These are phyloP conservation scores for Immersiella caudata DNA, from an alignment of 495 filamentous ascomycete species.

Conservation along the genomic window DNA sequence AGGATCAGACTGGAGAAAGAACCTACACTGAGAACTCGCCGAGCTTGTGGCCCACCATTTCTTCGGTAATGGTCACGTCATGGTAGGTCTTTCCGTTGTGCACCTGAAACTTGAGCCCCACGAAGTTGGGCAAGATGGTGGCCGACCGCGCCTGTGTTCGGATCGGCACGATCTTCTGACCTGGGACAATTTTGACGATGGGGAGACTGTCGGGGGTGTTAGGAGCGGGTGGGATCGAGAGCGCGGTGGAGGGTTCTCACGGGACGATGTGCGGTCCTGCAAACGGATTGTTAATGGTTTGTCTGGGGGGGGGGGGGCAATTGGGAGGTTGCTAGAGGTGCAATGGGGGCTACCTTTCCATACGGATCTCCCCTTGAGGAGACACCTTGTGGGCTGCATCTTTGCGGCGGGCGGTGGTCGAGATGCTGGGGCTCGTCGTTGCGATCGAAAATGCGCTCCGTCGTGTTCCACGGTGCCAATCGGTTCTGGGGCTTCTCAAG, in stretches of 20 bases:
- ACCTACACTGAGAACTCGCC: constrained; percentile 93
- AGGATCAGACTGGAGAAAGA: background rate
- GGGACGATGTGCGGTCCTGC: constrained; percentile 73
- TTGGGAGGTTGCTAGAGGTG: background rate
- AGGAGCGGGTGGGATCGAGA: background rate
- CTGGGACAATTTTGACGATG: constrained; percentile 62
- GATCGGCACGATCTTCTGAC: constrained; percentile 70
- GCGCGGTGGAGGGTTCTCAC: constrained; percentile 47
- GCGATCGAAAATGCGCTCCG: background rate
- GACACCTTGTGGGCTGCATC: constrained; percentile 58
- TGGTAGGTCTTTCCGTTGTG: constrained; percentile 94
- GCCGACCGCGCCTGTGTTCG: constrained; percentile 86
- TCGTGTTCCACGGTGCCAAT: background rate
- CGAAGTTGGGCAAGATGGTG: constrained; percentile 95
- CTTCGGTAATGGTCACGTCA: constrained; percentile 87
- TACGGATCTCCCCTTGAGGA: constrained; percentile 44
- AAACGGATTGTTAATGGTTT: constrained; percentile 17
- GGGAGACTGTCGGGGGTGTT: constrained; percentile 54
- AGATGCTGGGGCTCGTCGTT: constrained; percentile 4
- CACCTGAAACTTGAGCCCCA: constrained; percentile 88
- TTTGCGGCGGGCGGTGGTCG: constrained; percentile 23
- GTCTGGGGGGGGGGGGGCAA: background rate
- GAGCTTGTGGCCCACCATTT: constrained; percentile 98
- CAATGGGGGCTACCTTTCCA: constrained; percentile 17
- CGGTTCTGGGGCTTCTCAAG: background rate